These are phyloP conservation scores for Teratosphaeria viscida DNA, from an alignment of 2,329 filamentous ascomycete species.

Conservation along the genomic window DNA sequence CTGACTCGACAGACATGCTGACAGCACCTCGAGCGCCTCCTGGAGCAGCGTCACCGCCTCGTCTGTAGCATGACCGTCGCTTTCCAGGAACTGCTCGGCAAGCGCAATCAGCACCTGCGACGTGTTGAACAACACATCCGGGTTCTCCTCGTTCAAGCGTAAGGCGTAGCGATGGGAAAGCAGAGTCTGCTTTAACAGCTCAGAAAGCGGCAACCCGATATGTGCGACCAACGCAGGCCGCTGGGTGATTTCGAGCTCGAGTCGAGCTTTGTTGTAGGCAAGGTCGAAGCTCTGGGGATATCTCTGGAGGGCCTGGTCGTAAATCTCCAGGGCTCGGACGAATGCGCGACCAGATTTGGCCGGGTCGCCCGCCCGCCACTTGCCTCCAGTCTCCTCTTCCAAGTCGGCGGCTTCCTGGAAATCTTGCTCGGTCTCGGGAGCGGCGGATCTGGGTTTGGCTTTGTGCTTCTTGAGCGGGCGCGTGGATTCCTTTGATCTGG, in stretches of 20 bases:
- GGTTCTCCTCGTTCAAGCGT: slow-evolving; percentile 49
- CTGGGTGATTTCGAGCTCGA: slow-evolving; percentile 60
- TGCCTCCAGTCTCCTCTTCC: slow-evolving; percentile 60
- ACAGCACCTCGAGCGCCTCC: slow-evolving; percentile 52
- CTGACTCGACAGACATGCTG: slow-evolving; percentile 37
- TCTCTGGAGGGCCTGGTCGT: slow-evolving; percentile 51
- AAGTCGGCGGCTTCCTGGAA: slow-evolving; percentile 58
- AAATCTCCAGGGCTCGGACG: slow-evolving; percentile 54
- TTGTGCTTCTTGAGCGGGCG: slow-evolving; percentile 28
- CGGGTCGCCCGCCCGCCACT: slow-evolving; percentile 63
- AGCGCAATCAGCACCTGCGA: slow-evolving; percentile 58
- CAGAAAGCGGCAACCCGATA: slow-evolving; percentile 42
- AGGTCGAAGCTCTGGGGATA: slow-evolving; percentile 57
- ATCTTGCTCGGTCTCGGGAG: slow-evolving; percentile 53
- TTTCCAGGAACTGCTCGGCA: slow-evolving; percentile 49
- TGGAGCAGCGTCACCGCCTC: slow-evolving; percentile 45
- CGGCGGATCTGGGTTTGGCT: slow-evolving; percentile 32
- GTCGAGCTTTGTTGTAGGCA: slow-evolving; percentile 65
- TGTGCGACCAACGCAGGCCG: slow-evolving; percentile 52
- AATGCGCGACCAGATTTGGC: slow-evolving; percentile 54
- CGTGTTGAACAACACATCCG: slow-evolving; percentile 62
- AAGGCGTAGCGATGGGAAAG: slow-evolving; percentile 55
- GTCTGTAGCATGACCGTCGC: slow-evolving; percentile 30
- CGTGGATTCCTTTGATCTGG: slow-evolving; percentile 21
- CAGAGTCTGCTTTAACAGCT: slow-evolving; percentile 51